phyloP scores from a whole-genome alignment of 2,329 filamentous ascomycete species.

The Teratosphaeria epicoccoides region DNA sequence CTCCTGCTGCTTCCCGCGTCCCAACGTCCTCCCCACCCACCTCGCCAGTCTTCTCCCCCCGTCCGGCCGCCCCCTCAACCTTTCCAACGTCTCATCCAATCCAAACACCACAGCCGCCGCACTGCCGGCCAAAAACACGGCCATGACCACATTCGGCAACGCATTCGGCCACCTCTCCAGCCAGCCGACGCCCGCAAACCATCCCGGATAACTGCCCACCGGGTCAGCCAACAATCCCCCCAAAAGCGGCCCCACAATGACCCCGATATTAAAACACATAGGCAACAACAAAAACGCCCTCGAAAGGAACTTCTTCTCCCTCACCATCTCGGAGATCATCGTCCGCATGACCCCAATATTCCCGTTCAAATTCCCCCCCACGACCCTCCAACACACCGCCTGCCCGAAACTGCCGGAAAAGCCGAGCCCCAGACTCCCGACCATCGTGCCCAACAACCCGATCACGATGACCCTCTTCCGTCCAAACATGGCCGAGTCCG shows the following conservation, averaged over 20 bases:
- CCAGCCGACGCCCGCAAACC: constrained; percentile 53
- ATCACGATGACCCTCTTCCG: constrained; percentile 70
- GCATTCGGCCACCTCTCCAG: constrained; percentile 64
- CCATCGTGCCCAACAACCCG: constrained; percentile 58
- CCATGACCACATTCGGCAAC: constrained; percentile 58
- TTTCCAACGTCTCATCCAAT: constrained; percentile 50
- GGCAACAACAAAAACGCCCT: constrained; percentile 50
- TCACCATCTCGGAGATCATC: constrained; percentile 62
- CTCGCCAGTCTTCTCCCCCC: constrained; percentile 30
- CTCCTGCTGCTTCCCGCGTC: constrained; percentile 14
- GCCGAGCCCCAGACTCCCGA: constrained; percentile 58
- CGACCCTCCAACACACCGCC: constrained; percentile 54
- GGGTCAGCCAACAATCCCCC: constrained; percentile 62
- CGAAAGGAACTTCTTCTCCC: constrained; percentile 51
- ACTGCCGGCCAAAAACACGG: constrained; percentile 47
- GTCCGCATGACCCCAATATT: constrained; percentile 67
- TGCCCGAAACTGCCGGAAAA: constrained; percentile 52
- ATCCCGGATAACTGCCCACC: constrained; percentile 46
- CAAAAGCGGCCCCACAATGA: constrained; percentile 41
- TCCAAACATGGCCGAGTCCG: constrained; percentile 51
- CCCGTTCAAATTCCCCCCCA: constrained; percentile 60
- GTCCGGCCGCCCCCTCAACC: constrained; percentile 31
- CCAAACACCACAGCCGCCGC: constrained; percentile 49
- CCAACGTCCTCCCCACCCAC: constrained; percentile 29
- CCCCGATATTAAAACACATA: constrained; percentile 57